Conservation (phyloP, 495 filamentous ascomycete genomes). For the Viridothelium virens region DNA sequence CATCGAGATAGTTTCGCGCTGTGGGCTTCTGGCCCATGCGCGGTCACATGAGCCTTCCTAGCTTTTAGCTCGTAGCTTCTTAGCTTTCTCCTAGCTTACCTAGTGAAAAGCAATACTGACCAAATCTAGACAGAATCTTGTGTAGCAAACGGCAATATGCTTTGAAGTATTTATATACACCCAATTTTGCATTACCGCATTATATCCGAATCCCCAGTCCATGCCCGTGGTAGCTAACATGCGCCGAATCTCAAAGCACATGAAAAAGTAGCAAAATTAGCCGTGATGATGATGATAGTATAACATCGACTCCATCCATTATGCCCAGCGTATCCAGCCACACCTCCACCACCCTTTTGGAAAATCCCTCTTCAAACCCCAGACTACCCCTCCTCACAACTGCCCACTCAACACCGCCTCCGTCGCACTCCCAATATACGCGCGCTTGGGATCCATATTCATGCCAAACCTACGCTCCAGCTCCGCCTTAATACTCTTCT, state of each 20-base stretch:
- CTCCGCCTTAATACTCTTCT: slow-evolving; percentile 95
- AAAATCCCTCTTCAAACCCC: not conserved
- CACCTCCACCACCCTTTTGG: too few species aligned
- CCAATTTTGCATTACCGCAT: not conserved
- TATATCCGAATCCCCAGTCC: not conserved
- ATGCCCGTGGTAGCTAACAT: not conserved
- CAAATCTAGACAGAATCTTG: not conserved
- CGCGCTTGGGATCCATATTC: slow-evolving; percentile 66
- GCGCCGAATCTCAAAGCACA: not conserved
- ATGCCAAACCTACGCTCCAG: slow-evolving; percentile 83
- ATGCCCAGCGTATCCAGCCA: not conserved
- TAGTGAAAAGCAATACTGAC: too few species aligned
- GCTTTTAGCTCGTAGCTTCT: too few species aligned
- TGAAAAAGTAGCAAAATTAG: not conserved
- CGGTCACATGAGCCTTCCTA: too few species aligned
- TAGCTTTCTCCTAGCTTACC: too few species aligned
- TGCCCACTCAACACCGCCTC: slow-evolving; percentile 67
- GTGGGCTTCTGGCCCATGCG: too few species aligned
- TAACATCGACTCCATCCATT: not conserved
- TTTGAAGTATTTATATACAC: not conserved
- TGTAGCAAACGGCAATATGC: not conserved
- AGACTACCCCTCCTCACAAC: slow-evolving; percentile 39
- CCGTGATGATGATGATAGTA: not conserved
- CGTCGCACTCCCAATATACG: slow-evolving; percentile 76
- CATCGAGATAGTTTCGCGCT: too few species aligned